Conservation (phyloP, 2,329 filamentous ascomycete genomes). For the Epichloe hybrida region DNA sequence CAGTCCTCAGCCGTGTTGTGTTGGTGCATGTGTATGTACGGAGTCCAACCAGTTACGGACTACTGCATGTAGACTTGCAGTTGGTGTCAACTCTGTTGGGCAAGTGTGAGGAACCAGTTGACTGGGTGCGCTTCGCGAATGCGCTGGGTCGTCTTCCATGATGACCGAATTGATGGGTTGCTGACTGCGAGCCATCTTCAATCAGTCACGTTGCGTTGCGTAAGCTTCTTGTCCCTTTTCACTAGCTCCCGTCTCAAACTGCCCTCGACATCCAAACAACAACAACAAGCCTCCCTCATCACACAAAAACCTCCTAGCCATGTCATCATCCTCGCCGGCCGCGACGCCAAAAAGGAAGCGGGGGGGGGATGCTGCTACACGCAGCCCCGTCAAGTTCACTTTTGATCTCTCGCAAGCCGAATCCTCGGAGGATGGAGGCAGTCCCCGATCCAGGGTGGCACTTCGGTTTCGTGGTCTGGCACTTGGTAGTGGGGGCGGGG, state of each 20-base stretch:
- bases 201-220: too few relatives aligned
- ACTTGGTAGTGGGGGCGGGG: slow-evolving; percentile 34
- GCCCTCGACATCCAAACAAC: neutral
- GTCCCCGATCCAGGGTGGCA: slow-evolving; percentile 38
- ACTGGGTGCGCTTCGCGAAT: neutral
- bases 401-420: slow-evolving; percentile 26
- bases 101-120: neutral
- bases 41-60: neutral
- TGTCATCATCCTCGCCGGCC: slow-evolving; percentile 10
- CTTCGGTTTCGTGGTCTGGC: slow-evolving; percentile 38
- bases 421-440: slow-evolving; percentile 32
- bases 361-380: slow-evolving; percentile 18
- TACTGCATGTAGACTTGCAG: neutral
- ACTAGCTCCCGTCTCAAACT: neutral
- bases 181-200: too few relatives aligned
- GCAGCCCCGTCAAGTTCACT: slow-evolving; percentile 29
- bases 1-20: too few relatives aligned
- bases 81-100: neutral
- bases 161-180: too few relatives aligned
- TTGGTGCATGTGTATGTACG: too few relatives aligned
- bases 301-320: slow-evolving; percentile 3
- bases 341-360: slow-evolving; percentile 35
- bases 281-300: neutral
- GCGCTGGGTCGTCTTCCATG: neutral
- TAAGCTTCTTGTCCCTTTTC: neutral